Percentiles rank a stretch among this genome's conserved stretches.
Evolutionary conservation across 768 basidiomycete species (phyloP).

Genomic region (Rhodotorula sphaerocarpa): DNA sequence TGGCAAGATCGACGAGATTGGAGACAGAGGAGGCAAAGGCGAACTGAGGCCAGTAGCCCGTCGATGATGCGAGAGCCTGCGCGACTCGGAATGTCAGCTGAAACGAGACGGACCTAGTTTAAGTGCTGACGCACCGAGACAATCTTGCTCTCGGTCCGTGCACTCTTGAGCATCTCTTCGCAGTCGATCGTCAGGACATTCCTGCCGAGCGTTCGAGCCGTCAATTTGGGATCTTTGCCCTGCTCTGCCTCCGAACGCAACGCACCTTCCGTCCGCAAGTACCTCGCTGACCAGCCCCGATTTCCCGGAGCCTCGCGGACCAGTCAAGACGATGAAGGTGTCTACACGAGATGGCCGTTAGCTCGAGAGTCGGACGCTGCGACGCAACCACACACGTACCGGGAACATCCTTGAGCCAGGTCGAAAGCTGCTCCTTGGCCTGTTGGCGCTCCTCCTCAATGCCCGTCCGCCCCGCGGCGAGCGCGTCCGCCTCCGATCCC

Average conservation of each 20-base stretch:
- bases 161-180: slow-evolving; percentile 56
- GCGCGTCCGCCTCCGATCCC: background rate
- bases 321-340: slow-evolving; percentile 47
- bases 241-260: too few species aligned
- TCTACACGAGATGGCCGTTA: too few species aligned
- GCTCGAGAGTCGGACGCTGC: too few species aligned
- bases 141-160: slow-evolving; percentile 37
- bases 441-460: slow-evolving; percentile 76
- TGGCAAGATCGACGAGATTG: slow-evolving; percentile 80
- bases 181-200: slow-evolving; percentile 76
- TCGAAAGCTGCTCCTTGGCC: slow-evolving; percentile 59
- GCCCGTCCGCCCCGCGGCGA: slow-evolving; percentile 11
- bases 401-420: slow-evolving; percentile 71
- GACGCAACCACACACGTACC: too few species aligned
- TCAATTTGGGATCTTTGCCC: too few species aligned
- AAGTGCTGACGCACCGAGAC: slow-evolving; percentile 29
- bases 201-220: slow-evolving; percentile 43
- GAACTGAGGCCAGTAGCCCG: slow-evolving; percentile 83
- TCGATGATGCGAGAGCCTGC: slow-evolving; percentile 64
- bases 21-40: slow-evolving; percentile 71
- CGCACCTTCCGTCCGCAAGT: slow-evolving; percentile 41
- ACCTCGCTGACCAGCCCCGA: slow-evolving; percentile 43
- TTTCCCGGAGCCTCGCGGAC: slow-evolving; percentile 47
- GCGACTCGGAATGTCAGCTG: too few species aligned
- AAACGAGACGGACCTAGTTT: slow-evolving; percentile 32